These are phyloP conservation scores for Forsythia viridissima DNA, from an alignment of 257 asterid species.

Conservation along the genomic window DNA sequence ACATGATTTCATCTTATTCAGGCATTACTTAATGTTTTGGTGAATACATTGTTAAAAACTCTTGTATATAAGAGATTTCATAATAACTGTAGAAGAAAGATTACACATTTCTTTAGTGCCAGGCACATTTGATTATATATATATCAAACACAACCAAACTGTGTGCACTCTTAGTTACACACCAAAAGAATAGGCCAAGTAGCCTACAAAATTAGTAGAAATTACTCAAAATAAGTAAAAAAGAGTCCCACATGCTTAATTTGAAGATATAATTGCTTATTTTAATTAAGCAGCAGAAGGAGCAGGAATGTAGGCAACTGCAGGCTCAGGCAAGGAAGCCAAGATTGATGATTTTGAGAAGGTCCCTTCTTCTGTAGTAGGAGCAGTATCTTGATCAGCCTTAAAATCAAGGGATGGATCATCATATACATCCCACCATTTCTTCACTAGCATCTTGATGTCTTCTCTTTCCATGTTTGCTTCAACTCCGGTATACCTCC, in stretches of 20 bases:
- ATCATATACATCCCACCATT: conserved; percentile 70
- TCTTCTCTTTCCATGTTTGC: conserved; percentile 67
- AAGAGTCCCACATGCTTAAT: neutral
- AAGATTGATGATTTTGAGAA: conserved; percentile 43
- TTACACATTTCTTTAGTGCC: conserved; percentile 15
- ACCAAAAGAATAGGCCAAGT: conserved; percentile 23
- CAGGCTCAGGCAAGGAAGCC: conserved; percentile 52
- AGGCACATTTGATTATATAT: neutral
- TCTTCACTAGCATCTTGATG: conserved; percentile 56
- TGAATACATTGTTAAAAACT: no score
- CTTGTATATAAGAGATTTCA: neutral
- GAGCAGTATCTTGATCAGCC: conserved; percentile 25
- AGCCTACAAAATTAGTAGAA: conserved; percentile 8
- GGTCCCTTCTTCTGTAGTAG: conserved; percentile 26
- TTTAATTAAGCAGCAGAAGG: conserved; percentile 66
- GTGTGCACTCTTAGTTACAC: conserved; percentile 16
- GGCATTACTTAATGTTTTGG: no score
- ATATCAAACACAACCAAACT: conserved; percentile 8
- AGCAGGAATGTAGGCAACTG: conserved; percentile 55
- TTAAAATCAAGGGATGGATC: conserved; percentile 61
- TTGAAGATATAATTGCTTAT: neutral
- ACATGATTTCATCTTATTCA: no score
- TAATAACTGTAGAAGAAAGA: conserved; percentile 11
- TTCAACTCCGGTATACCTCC: conserved; percentile 70
- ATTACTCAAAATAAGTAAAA: neutral